Evolutionary conservation across 2,329 filamentous ascomycete species (phyloP).

Genomic region (Stemphylium vesicarium): DNA sequence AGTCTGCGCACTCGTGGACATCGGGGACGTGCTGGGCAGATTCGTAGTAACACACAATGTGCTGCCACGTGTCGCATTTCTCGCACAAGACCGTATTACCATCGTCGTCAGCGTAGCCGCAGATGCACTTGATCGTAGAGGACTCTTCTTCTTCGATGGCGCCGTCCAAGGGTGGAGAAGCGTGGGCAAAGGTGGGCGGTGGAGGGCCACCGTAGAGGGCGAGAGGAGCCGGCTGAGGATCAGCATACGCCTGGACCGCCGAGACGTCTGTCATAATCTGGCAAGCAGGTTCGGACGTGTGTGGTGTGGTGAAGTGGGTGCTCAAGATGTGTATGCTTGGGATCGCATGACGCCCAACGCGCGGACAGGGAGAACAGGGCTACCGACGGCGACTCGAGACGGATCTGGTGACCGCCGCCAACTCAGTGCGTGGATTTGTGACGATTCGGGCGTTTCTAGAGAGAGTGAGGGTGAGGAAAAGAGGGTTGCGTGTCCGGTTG

Average conservation of each 20-base stretch:
- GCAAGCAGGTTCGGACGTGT: constrained; percentile 32
- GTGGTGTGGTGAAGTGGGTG: constrained; percentile 37
- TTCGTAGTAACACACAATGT: constrained; percentile 96
- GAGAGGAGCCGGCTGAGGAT: constrained; percentile 49
- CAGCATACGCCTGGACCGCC: constrained; percentile 51
- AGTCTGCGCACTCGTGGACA: constrained; percentile 88
- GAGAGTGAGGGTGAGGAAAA: constrained; percentile 24
- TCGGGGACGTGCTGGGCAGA: constrained; percentile 71
- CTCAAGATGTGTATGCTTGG: constrained; percentile 47
- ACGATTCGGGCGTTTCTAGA: constrained; percentile 15
- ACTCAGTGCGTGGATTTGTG: constrained; percentile 18
- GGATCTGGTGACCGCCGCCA: constrained; percentile 29
- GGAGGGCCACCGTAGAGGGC: constrained; percentile 38
- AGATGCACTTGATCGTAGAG: constrained; percentile 98
- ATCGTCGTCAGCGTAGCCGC: constrained; percentile 91
- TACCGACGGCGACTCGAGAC: constrained; percentile 32
- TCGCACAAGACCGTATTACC: constrained; percentile 98
- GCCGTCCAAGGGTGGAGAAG: constrained; percentile 44
- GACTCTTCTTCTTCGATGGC: constrained; percentile 73
- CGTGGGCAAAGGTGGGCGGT: constrained; percentile 45
- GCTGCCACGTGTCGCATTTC: constrained; percentile 95
- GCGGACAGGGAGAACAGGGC: constrained; percentile 38
- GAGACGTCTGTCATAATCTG: constrained; percentile 54
- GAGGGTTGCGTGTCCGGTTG: constrained; percentile 39
- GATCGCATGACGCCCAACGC: constrained; percentile 52